Conservation (phyloP, 148 eudicot genomes). For the Fallopia convolvulus region DNA sequence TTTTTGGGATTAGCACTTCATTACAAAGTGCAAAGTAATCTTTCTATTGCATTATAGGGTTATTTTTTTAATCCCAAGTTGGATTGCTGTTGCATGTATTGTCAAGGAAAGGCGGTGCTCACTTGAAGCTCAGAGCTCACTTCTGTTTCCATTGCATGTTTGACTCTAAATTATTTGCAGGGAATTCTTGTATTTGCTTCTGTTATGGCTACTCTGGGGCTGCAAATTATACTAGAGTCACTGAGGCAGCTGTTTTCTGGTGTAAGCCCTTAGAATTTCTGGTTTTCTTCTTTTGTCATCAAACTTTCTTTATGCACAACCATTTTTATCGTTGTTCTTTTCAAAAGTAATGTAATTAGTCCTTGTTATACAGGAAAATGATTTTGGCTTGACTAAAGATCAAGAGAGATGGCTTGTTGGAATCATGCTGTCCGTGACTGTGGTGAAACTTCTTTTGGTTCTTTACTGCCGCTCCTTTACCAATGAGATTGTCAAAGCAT, state of each 20-base stretch:
- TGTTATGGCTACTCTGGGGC: slow-evolving; percentile 90
- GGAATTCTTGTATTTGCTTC: slow-evolving; percentile 97
- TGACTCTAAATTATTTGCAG: slow-evolving; percentile 17
- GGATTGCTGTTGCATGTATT: not conserved
- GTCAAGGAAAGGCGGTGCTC: not conserved
- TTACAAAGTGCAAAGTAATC: not conserved
- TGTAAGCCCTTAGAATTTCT: slow-evolving; percentile 26
- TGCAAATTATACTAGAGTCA: slow-evolving; percentile 69
- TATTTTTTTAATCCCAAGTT: not conserved
- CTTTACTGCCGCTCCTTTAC: slow-evolving; percentile 83
- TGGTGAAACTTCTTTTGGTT: slow-evolving; percentile 64
- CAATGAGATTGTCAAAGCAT: slow-evolving; percentile 93
- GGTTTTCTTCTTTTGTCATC: not conserved
- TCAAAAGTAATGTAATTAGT: not conserved
- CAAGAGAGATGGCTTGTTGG: slow-evolving; percentile 80
- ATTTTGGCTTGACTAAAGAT: slow-evolving; percentile 42
- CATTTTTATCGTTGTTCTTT: not conserved
- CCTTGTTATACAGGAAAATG: slow-evolving; percentile 31
- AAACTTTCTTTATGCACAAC: not conserved
- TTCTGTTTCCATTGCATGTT: not conserved
- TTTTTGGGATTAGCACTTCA: not conserved
- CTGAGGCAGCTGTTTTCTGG: slow-evolving; percentile 40
- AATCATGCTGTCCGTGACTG: slow-evolving; percentile 82
- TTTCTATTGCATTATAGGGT: not conserved
- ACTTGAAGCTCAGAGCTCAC: not conserved